Conservation (phyloP, 148 eudicot species). For the Nepenthes mirabilis region DNA sequence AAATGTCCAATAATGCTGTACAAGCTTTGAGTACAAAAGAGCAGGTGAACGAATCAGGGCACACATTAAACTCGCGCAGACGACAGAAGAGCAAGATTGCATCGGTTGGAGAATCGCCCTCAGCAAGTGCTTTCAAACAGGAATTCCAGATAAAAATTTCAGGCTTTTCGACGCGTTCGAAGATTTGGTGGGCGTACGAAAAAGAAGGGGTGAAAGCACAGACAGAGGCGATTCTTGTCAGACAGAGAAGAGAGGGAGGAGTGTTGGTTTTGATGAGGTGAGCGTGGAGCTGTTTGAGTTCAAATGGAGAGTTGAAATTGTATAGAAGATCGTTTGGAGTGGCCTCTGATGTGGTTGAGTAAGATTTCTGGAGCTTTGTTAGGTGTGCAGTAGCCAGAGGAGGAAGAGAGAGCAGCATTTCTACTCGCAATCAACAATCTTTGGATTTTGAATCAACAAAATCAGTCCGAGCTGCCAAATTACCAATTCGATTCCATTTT, state of each 20-base stretch:
- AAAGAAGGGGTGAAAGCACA: constrained; percentile 21
- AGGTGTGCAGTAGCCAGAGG: no score
- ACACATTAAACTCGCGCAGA: constrained; percentile 7
- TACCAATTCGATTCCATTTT: no score
- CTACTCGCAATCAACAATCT: no score
- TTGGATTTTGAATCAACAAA: no score
- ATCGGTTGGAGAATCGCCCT: constrained; percentile 11
- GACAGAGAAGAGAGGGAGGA: constrained; percentile 13
- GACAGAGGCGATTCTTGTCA: constrained; percentile 11
- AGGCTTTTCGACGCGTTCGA: constrained; percentile 4
- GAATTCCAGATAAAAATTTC: constrained; percentile 13
- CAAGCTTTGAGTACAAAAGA: constrained; percentile 26
- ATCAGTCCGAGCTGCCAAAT: no score
- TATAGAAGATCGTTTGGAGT: constrained; percentile 7
- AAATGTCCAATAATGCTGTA: constrained; percentile 9
- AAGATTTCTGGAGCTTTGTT: no score
- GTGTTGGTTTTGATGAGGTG: constrained; percentile 10
- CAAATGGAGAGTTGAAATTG: constrained; percentile 8
- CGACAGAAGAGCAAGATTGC: constrained; percentile 15
- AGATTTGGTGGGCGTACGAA: constrained; percentile 14
- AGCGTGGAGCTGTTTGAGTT: constrained; percentile 19
- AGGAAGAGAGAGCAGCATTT: no score
- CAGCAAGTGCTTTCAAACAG: constrained; percentile 16
- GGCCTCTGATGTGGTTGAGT: neutral
- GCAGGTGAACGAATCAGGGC: constrained; percentile 15